These are phyloP conservation scores for Pseudocercospora musae DNA, from an alignment of 2,329 filamentous ascomycete genomes.

Conservation along the genomic window DNA sequence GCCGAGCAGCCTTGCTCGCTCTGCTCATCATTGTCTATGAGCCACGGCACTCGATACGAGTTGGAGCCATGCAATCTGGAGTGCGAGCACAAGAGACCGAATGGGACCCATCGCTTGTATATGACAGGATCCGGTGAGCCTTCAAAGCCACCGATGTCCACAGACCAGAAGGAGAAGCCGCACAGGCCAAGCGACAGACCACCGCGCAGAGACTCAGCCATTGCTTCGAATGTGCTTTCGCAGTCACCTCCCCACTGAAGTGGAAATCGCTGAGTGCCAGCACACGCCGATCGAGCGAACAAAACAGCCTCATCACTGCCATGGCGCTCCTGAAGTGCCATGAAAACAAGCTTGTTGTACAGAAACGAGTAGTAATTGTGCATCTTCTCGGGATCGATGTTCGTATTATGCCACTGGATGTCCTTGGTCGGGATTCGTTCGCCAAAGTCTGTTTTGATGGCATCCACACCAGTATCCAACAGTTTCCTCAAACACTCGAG, in stretches of 20 bases:
- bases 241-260: constrained; percentile 71
- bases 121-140: constrained; percentile 60
- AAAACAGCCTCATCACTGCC: constrained; percentile 58
- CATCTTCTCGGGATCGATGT: constrained; percentile 63
- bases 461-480: constrained; percentile 67
- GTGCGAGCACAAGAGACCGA: constrained; percentile 67
- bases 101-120: constrained; percentile 77
- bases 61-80: constrained; percentile 67
- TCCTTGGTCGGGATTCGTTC: constrained; percentile 66
- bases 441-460: constrained; percentile 74
- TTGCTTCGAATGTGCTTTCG: constrained; percentile 69
- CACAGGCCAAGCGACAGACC: constrained; percentile 62
- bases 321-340: constrained; percentile 56
- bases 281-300: constrained; percentile 65
- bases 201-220: constrained; percentile 67
- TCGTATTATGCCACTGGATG: constrained; percentile 61
- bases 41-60: constrained; percentile 73
- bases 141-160: constrained; percentile 70
- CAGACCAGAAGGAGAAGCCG: constrained; percentile 67
- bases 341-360: constrained; percentile 69
- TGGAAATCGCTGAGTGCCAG: constrained; percentile 67
- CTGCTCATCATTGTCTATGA: constrained; percentile 60
- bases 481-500: constrained; percentile 58
- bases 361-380: constrained; percentile 75
- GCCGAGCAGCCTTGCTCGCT: constrained; percentile 49